Base-by-base conservation (phyloP, 2,329 filamentous ascomycete genomes). In the Pochonia chlamydosporia region DNA sequence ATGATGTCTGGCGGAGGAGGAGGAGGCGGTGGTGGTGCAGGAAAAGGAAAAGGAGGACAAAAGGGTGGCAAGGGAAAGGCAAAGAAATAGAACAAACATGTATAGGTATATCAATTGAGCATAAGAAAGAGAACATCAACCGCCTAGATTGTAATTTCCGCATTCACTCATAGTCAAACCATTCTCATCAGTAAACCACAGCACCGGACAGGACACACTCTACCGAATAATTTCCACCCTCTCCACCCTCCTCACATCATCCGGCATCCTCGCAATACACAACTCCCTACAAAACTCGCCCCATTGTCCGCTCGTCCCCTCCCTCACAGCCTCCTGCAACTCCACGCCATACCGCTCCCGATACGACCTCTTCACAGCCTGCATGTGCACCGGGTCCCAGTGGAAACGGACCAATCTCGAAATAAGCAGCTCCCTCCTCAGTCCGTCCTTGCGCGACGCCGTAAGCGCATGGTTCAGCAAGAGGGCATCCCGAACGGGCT, bases 401-500 rank as follows among this genome's bases (percentile, higher is more conserved):
- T 97, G 93, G 64, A 92, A 82, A 26, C 93, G 79, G 37, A 96
- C 88, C 2, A 97, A 76, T 2, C 93, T 79, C 3, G 86, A 91
- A 53, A 95, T 95, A 43, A 99, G 80, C 42, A 96, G 72, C 63
- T 96, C 92, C 40, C 87, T 85, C 25, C 92, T 82, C 53, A 91
- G 74, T 45, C 78, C 68, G 60, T 92, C 87, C 53, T 79, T 80
- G 54, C 76, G 79, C 3, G 85, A 84, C 40, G 85, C 79, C 18
- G 83, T 85, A 54, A 97, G 82, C 2, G 93, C 92, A 70, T 97
- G 93, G 66, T 95, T 84, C 2, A 99, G 75, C 3, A 97, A 82
- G 31, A 96, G 78, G 3, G 92, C 89, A 65, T 97, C 93, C 47
- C 93, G 88, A 52, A 95, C 89, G 5, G 93, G 91, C 49, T 87